phyloP scores from a whole-genome alignment of 345 rosid genomes.

The Rubroshorea leprosula region DNA sequence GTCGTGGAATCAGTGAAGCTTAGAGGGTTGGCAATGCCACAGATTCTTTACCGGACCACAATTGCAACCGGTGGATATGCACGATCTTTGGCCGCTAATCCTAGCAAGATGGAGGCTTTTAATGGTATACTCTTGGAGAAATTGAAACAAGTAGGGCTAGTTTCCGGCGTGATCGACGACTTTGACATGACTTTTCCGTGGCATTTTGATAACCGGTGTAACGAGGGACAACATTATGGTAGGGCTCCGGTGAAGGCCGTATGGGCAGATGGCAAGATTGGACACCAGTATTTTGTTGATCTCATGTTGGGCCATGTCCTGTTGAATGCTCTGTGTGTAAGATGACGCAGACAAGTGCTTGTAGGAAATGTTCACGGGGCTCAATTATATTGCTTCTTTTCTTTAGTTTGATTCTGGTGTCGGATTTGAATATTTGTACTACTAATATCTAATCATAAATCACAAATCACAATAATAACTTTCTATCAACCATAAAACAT shows the following conservation, averaged over 20 bases:
- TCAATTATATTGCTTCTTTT: no score
- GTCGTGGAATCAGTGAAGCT: slow-evolving; percentile 51
- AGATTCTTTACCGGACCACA: slow-evolving; percentile 62
- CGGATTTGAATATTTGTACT: no score
- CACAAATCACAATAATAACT: no score
- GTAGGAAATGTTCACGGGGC: no score
- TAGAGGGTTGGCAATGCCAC: slow-evolving; percentile 65
- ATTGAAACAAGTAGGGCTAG: slow-evolving; percentile 49
- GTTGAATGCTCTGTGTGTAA: slow-evolving; percentile 63
- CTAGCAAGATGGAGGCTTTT: slow-evolving; percentile 80
- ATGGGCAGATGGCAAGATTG: slow-evolving; percentile 91
- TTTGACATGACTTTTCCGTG: slow-evolving; percentile 91
- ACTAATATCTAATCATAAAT: no score
- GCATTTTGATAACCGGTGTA: slow-evolving; percentile 90
- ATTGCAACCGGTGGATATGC: slow-evolving; percentile 91
- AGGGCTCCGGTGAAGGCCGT: slow-evolving; percentile 70
- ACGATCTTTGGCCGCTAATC: slow-evolving; percentile 60
- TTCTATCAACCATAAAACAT: no score
- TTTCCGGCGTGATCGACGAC: slow-evolving; percentile 71
- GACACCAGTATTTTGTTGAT: slow-evolving; percentile 96
- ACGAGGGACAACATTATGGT: slow-evolving; percentile 91
- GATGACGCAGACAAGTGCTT: slow-evolving; percentile 13
- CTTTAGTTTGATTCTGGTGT: no score
- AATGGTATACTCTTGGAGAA: slow-evolving; percentile 71
- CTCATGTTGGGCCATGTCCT: slow-evolving; percentile 82